Evolutionary conservation across 2,329 filamentous ascomycete species (phyloP).

Genomic region (Calonectria pteridis): DNA sequence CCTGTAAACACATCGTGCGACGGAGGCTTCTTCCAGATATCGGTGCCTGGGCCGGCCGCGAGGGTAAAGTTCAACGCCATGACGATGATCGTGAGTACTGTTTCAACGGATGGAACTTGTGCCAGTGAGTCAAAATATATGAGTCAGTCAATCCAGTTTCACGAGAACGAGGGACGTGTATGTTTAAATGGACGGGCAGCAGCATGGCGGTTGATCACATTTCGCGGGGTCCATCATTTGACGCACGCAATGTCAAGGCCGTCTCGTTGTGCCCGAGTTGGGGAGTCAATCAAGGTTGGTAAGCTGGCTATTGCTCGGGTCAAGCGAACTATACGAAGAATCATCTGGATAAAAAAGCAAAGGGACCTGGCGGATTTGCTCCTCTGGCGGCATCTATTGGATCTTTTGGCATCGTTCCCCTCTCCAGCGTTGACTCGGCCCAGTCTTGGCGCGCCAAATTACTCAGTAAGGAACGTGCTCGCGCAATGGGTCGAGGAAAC

Average conservation of each 20-base stretch:
- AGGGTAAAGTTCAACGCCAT: constrained; percentile 54
- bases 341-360: not conserved
- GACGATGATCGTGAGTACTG: not conserved
- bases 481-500: not conserved
- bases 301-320: not conserved
- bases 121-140: not conserved
- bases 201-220: not conserved
- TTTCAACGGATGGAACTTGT: not conserved
- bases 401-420: not conserved
- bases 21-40: constrained; percentile 84
- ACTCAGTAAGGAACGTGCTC: not conserved
- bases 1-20: constrained; percentile 74
- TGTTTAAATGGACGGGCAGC: not conserved
- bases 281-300: not conserved
- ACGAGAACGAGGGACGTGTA: not conserved
- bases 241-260: not conserved
- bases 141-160: not conserved
- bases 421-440: constrained; percentile 15
- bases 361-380: not conserved
- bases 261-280: not conserved
- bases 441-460: constrained; percentile 7
- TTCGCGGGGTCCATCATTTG: not conserved
- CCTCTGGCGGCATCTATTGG: not conserved
- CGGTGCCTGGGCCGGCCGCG: constrained; percentile 70
- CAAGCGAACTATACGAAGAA: not conserved